Conservation (phyloP, 2,329 filamentous ascomycete genomes). For the Beauveria sp. region DNA sequence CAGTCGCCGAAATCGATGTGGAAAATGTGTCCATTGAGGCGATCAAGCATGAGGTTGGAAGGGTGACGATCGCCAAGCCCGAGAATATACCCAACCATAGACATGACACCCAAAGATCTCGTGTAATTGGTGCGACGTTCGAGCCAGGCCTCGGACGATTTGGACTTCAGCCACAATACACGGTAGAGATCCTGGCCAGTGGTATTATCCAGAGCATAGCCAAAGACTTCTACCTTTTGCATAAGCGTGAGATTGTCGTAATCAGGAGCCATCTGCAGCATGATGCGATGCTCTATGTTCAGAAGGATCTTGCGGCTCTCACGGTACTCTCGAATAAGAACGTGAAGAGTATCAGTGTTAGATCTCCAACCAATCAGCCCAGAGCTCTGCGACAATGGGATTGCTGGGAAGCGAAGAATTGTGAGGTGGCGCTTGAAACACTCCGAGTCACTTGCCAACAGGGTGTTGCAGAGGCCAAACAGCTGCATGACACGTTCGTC, state of each 20-base stretch:
- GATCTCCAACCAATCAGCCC: constrained; percentile 94
- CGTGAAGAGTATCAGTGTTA: constrained; percentile 94
- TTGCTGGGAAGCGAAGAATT: constrained; percentile 94
- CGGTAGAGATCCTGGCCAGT: constrained; percentile 97
- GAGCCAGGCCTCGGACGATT: constrained; percentile 95
- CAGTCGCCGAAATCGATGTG: constrained; percentile 99
- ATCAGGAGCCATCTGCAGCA: constrained; percentile 99
- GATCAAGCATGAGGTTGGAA: constrained; percentile 95
- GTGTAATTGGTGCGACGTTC: constrained; percentile 98
- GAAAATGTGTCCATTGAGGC: constrained; percentile 90
- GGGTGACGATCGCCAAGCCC: constrained; percentile 94
- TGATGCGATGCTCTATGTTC: constrained; percentile 98
- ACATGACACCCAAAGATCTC: constrained; percentile 94
- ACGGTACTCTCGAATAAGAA: constrained; percentile 93
- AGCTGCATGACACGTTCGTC: constrained; percentile 99
- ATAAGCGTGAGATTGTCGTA: constrained; percentile 98
- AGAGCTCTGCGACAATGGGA: constrained; percentile 92
- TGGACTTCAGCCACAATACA: constrained; percentile 97
- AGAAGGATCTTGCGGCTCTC: constrained; percentile 95
- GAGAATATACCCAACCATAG: constrained; percentile 99
- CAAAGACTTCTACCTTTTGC: constrained; percentile 99
- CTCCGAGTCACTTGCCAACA: constrained; percentile 88
- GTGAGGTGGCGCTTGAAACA: constrained; percentile 95
- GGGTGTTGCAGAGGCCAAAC: constrained; percentile 93
- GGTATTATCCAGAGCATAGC: constrained; percentile 97